Evolutionary conservation across 2,329 filamentous ascomycete genomes (phyloP), one percentile per base, ranked within the genome.

Genomic region (Xylariaceae sp.): DNA sequence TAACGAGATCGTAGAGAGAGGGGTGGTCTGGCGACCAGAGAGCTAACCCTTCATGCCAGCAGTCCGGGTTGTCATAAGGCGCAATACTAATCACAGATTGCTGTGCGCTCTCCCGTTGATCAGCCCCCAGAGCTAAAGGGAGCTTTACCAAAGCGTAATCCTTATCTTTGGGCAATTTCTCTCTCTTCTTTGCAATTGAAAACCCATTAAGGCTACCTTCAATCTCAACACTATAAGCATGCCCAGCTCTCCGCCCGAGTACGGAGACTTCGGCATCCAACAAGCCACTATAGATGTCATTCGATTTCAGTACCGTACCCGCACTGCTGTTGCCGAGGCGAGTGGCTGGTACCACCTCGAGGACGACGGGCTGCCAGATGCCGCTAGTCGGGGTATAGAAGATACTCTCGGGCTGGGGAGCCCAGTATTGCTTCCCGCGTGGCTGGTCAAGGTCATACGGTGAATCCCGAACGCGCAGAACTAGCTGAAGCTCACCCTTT

Each of bases 391-490:
- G 80, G 0, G 78, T 81, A 62, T 82, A 82, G 62, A 81, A 83
- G 61, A 82, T 82, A 50, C 76, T 80, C 65, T 85, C 80, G 0
- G 81, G 80, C 66, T 81, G 74, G 1, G 79, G 77, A 3, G 74
- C 76, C 81, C 81, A 85, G 63, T 84, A 84, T 67, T 88, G 85
- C 67, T 88, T 88, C 0, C 85, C 85, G 34, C 85, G 74, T 1
- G 82, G 85, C 66, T 87, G 84, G 0, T 79, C 78, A 6, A 86
- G 70, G 56, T 87, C 84, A 56, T 78, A 80, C 0, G 84, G 80
- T 0, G 84, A 86, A 67, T 87, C 84, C 40, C 78, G 79, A 0
- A 86, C 80, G 2, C 84, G 74, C 3, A 87, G 51, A 0, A 79
- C 81, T 3, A 87, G 64, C 1, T 74, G 70, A 7, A 74, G 62